Conservation (phyloP, 805 yeast genomes). For the Teunomyces kruisii region DNA sequence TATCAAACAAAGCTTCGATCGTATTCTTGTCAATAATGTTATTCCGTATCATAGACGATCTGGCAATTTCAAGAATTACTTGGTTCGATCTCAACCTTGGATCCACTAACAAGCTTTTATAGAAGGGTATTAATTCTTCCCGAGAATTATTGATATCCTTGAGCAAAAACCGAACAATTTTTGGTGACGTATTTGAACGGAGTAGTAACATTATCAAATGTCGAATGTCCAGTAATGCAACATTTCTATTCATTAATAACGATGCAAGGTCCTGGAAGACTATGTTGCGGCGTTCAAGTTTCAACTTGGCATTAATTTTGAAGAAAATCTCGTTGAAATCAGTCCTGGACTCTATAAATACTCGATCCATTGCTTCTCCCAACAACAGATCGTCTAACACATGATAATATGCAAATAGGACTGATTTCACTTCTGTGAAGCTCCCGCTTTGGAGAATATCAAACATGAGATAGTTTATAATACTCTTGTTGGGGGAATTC, state of each 20-base stretch:
- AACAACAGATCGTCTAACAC: slow-evolving; percentile 9
- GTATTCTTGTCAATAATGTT: slow-evolving; percentile 9
- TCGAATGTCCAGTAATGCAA: neutral
- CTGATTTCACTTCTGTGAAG: slow-evolving; percentile 1
- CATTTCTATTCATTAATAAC: neutral
- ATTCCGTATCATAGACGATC: slow-evolving; percentile 12
- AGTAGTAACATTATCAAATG: neutral
- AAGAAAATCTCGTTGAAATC: neutral
- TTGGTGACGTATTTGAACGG: neutral
- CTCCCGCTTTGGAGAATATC: slow-evolving; percentile 2
- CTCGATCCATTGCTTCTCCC: neutral
- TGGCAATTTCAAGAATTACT: slow-evolving; percentile 8
- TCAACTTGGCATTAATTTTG: neutral
- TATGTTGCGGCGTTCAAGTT: neutral
- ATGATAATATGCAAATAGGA: slow-evolving; percentile 2
- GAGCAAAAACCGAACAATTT: neutral
- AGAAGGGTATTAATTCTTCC: slow-evolving; percentile 2
- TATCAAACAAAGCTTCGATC: slow-evolving; percentile 11
- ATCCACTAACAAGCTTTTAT: slow-evolving; percentile 1
- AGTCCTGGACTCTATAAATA: neutral
- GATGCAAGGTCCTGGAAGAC: neutral
- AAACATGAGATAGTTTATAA: slow-evolving; percentile 9
- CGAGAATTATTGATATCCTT: neutral
- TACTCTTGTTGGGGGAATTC: slow-evolving; percentile 7
- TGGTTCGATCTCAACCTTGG: slow-evolving; percentile 5